Percentiles rank a stretch among this genome's conserved stretches.
Conservation (phyloP, 768 basidiomycete species). For the Leccinum broughii region DNA sequence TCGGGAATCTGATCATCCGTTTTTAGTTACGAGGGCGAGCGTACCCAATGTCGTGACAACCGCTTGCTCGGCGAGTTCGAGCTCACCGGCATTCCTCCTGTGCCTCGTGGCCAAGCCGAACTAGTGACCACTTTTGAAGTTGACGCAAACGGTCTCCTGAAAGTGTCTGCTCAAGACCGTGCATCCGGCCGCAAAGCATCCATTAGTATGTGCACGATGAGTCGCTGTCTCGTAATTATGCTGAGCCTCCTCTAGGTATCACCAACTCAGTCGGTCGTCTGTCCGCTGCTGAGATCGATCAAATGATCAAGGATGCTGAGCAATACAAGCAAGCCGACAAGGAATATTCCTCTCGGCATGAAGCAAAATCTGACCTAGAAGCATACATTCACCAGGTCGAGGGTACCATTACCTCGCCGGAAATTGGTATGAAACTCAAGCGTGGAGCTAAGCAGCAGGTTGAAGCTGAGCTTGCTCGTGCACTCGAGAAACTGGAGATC, state of each 20-base stretch:
- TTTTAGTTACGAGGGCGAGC: conserved; percentile 93
- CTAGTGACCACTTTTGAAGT: conserved; percentile 99
- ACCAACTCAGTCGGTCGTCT: conserved; percentile 99
- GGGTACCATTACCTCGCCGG: conserved; percentile 92
- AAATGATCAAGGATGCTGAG: conserved; percentile 99
- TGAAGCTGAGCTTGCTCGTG: conserved; percentile 96
- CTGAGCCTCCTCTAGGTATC: conserved; percentile 58
- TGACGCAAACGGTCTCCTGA: conserved; percentile 98
- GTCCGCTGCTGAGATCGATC: conserved; percentile 96
- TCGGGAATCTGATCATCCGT: conserved; percentile 10
- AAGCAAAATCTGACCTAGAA: conserved; percentile 98
- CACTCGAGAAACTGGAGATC: conserved; percentile 97
- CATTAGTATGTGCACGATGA: conserved; percentile 64
- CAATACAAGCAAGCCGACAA: conserved; percentile 96
- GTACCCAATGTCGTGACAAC: conserved; percentile 99
- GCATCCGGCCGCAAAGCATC: conserved; percentile 99
- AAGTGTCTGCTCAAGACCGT: conserved; percentile 98
- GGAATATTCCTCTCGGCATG: conserved; percentile 97
- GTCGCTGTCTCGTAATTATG: not conserved
- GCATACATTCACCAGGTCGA: conserved; percentile 97
- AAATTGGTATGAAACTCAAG: conserved; percentile 98
- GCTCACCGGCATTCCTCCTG: conserved; percentile 97
- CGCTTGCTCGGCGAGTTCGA: conserved; percentile 99
- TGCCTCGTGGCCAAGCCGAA: conserved; percentile 99
- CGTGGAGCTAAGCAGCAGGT: conserved; percentile 93